A percentile compares a stretch with the other conserved stretches of the same genome.
Evolutionary conservation across 805 yeast genomes (phyloP).

Genomic region (Saturnispora kantuleensis): DNA sequence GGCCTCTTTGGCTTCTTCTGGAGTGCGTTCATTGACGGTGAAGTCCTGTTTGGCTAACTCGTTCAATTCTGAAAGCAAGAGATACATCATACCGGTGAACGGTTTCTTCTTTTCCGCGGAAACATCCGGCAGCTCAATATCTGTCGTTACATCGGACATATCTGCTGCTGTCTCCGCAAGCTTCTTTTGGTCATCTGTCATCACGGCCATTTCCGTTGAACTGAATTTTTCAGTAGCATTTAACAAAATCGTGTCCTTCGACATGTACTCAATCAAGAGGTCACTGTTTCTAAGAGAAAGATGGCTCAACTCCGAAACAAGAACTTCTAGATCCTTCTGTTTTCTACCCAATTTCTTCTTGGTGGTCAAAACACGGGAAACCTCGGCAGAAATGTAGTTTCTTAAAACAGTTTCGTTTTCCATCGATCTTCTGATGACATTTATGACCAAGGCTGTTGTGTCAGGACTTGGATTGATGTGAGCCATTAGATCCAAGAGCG

Average conservation of each 20-base stretch:
- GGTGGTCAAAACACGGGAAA: slow-evolving; percentile 32
- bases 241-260: slow-evolving; percentile 11
- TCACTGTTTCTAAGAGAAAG: slow-evolving; percentile 31
- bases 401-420: slow-evolving; percentile 48
- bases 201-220: slow-evolving; percentile 12
- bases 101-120: slow-evolving; percentile 13
- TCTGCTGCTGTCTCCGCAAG: slow-evolving; percentile 1
- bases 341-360: slow-evolving; percentile 11
- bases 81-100: slow-evolving; percentile 50
- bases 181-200: slow-evolving; percentile 20
- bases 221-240: slow-evolving; percentile 14
- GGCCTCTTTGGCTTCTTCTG: slow-evolving; percentile 18
- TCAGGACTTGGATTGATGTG: slow-evolving; percentile 27
- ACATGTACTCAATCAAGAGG: slow-evolving; percentile 18
- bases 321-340: slow-evolving; percentile 31
- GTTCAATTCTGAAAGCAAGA: slow-evolving; percentile 59
- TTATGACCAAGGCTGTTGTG: slow-evolving; percentile 39
- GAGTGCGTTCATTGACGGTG: slow-evolving; percentile 13
- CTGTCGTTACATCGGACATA: slow-evolving; percentile 12
- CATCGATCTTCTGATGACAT: slow-evolving; percentile 57
- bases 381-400: slow-evolving; percentile 40
- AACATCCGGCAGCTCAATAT: slow-evolving; percentile 18
- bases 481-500: slow-evolving; percentile 36
- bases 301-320: slow-evolving; percentile 42
- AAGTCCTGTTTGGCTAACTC: slow-evolving; percentile 23